Percentiles rank a stretch among this genome's conserved stretches.
Evolutionary conservation across 129 eudicot genomes (phyloP).

Genomic region (Smallanthus sonchifolius): DNA sequence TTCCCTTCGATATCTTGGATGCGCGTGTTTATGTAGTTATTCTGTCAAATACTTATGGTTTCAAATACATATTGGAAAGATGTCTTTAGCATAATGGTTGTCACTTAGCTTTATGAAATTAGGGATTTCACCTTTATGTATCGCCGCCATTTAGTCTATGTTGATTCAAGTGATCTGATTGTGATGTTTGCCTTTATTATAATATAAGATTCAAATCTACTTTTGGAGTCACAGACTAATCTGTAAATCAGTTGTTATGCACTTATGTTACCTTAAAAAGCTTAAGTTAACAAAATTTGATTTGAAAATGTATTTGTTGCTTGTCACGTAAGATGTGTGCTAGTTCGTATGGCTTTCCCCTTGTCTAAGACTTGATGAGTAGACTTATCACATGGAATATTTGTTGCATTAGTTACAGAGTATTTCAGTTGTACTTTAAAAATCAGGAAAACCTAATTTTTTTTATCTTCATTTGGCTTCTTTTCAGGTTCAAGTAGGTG

Average conservation of each 20-base stretch:
- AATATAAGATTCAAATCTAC: not conserved
- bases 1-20: not conserved
- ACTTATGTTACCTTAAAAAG: not conserved
- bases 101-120: not conserved
- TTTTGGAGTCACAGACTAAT: not conserved
- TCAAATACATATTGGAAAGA: not conserved
- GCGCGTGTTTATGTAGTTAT: not conserved
- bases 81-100: not conserved
- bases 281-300: not conserved
- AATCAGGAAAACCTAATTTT: not conserved
- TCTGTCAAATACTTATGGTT: not conserved
- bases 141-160: not conserved
- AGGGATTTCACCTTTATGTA: not conserved
- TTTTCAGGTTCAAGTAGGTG: conserved; percentile 77
- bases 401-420: too few relatives aligned
- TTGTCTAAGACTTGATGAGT: not conserved
- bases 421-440: not conserved
- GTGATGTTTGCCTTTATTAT: not conserved
- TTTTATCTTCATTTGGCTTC: conserved; percentile 2
- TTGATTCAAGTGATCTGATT: conserved; percentile 3
- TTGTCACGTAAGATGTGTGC: not conserved
- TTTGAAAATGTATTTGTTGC: not conserved
- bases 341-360: not conserved
- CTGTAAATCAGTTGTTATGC: not conserved
- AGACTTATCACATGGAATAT: not conserved